Evolutionary conservation across 371 early-diverging fungal species (phyloP).

Genomic region (Apophysomyces trapeziformis): DNA sequence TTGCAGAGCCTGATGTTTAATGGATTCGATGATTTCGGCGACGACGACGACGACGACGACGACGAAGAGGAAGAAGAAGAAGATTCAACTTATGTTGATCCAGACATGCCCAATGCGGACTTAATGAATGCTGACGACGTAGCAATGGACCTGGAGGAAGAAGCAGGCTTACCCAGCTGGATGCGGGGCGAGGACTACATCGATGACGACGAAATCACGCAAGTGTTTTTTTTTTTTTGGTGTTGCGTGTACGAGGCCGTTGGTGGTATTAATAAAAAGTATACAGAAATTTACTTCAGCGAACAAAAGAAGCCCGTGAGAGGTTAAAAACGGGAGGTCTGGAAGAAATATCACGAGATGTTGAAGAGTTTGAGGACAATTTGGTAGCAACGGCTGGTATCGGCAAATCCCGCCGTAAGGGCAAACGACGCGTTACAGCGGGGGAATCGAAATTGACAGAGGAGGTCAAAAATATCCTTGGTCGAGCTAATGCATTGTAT

Average conservation of each 20-base stretch:
- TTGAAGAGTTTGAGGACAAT: conserved; percentile 48
- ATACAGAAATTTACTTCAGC: conserved; percentile 23
- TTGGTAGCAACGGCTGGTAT: conserved; percentile 39
- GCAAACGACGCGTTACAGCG: conserved; percentile 20
- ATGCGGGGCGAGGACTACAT: conserved; percentile 18
- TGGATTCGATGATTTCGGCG: not conserved
- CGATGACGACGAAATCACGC: conserved; percentile 29
- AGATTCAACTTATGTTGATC: conserved; percentile 14
- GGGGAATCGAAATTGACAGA: conserved; percentile 45
- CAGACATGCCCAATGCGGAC: conserved; percentile 13
- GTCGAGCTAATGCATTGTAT: conserved; percentile 77
- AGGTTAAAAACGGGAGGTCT: conserved; percentile 35
- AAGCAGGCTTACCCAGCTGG: conserved; percentile 15
- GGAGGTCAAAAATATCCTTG: conserved; percentile 66
- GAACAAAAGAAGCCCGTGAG: conserved; percentile 18
- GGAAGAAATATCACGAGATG: conserved; percentile 36
- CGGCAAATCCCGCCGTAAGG: conserved; percentile 26
- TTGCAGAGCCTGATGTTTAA: conserved; percentile 36
- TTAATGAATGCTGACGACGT: conserved; percentile 1
- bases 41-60: conserved; percentile 6
- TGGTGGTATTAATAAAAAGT: not conserved
- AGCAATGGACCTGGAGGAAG: conserved; percentile 15
- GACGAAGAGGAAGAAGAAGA: conserved; percentile 33
- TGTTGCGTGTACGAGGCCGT: no score
- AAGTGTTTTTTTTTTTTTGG: conserved; percentile 8